These are phyloP conservation scores for Chaetomium strumarium DNA, from an alignment of 2,329 filamentous ascomycete genomes.

Conservation along the genomic window DNA sequence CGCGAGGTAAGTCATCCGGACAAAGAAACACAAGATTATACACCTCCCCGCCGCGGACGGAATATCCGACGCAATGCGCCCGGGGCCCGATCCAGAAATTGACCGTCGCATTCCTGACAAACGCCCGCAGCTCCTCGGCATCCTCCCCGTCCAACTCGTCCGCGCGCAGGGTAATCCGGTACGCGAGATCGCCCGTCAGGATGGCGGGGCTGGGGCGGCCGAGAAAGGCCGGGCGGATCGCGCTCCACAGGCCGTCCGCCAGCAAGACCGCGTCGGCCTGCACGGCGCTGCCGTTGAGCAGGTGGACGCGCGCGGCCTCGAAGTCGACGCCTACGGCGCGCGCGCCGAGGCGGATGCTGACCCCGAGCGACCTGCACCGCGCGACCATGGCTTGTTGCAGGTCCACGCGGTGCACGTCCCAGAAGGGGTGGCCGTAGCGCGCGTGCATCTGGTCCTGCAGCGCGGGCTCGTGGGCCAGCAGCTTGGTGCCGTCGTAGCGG, in stretches of 20 bases:
- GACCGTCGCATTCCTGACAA: constrained; percentile 42
- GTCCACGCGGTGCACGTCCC: constrained; percentile 46
- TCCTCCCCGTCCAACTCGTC: constrained; percentile 39
- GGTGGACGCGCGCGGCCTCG: constrained; percentile 26
- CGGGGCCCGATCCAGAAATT: constrained; percentile 50
- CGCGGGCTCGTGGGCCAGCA: constrained; percentile 28
- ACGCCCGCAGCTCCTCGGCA: constrained; percentile 40
- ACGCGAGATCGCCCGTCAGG: constrained; percentile 51
- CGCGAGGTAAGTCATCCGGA: constrained; percentile 39
- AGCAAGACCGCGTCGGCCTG: constrained; percentile 41
- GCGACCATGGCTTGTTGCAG: constrained; percentile 39
- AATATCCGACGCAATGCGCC: constrained; percentile 44
- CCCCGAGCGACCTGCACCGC: constrained; percentile 35
- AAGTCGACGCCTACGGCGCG: constrained; percentile 18
- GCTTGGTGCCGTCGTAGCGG: constrained; percentile 26
- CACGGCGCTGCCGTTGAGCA: constrained; percentile 31
- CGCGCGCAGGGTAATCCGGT: constrained; percentile 45
- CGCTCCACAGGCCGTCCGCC: constrained; percentile 43
- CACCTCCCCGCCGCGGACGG: constrained; percentile 36
- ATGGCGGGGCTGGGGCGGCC: constrained; percentile 39
- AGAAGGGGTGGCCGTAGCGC: constrained; percentile 34
- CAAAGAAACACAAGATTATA: constrained; percentile 44
- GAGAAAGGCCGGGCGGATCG: constrained; percentile 40
- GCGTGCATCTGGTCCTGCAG: constrained; percentile 25
- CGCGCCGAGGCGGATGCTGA: constrained; percentile 21